phyloP scores from a whole-genome alignment of 1,139 yeast genomes.

The Magnusiomyces paraingens region DNA sequence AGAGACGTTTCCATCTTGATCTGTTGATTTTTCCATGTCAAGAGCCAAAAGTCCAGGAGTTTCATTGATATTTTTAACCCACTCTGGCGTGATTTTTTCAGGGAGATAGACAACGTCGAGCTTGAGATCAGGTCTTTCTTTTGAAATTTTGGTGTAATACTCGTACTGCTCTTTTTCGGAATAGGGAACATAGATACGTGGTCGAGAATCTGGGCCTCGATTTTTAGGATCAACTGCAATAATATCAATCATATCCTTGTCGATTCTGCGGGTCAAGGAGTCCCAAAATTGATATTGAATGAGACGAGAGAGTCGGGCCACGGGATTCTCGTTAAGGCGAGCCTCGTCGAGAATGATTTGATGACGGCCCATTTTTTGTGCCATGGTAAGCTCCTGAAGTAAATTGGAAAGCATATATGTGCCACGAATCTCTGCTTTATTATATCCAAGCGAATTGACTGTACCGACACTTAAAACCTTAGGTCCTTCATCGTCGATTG shows the following conservation, averaged over 20 bases:
- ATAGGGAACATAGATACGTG: conserved; percentile 74
- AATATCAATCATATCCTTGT: conserved; percentile 50
- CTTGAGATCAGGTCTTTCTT: conserved; percentile 48
- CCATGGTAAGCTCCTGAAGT: conserved; percentile 84
- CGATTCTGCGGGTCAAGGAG: conserved; percentile 65
- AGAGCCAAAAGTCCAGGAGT: conserved; percentile 84
- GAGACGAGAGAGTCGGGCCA: conserved; percentile 63
- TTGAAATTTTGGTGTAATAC: conserved; percentile 53
- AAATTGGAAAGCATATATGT: conserved; percentile 87
- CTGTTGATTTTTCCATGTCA: conserved; percentile 47
- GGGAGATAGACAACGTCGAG: conserved; percentile 72
- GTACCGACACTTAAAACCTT: conserved; percentile 80
- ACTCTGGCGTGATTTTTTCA: conserved; percentile 55
- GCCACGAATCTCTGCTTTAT: conserved; percentile 70
- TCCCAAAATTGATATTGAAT: conserved; percentile 80
- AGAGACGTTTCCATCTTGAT: conserved; percentile 39
- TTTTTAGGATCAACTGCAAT: conserved; percentile 82
- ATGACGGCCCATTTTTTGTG: conserved; percentile 70
- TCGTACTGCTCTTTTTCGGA: conserved; percentile 66
- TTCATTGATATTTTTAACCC: conserved; percentile 66
- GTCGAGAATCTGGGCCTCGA: conserved; percentile 49
- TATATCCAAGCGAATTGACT: conserved; percentile 74
- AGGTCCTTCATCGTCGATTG: conserved; percentile 92
- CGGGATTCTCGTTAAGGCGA: conserved; percentile 83
- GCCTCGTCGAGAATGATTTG: conserved; percentile 78